Percentiles rank a stretch among this genome's conserved stretches.
Evolutionary conservation across 805 yeast species (phyloP).

Genomic region (Sugiyamaella boreocaroliniensis): DNA sequence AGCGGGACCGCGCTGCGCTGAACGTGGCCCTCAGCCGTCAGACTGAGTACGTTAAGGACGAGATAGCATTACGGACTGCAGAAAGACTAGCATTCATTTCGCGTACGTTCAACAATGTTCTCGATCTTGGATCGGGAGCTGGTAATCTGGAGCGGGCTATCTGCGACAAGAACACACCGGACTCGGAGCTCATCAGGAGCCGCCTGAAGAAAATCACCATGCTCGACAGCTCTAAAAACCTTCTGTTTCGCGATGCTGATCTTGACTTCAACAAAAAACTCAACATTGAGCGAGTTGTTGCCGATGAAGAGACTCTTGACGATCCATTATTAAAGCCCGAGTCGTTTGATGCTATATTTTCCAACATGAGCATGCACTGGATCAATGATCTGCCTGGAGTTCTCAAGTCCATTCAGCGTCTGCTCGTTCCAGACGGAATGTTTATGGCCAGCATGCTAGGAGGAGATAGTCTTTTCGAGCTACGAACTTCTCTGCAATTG

Average conservation of each 20-base stretch:
- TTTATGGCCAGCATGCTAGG: conserved; percentile 77
- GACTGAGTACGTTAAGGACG: conserved; percentile 69
- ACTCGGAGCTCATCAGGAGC: conserved; percentile 44
- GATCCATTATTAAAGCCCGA: conserved; percentile 37
- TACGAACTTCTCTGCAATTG: conserved; percentile 70
- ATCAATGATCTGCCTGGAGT: conserved; percentile 73
- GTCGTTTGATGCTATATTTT: conserved; percentile 62
- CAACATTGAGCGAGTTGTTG: conserved; percentile 44
- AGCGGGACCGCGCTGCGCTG: conserved; percentile 47
- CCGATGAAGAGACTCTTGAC: conserved; percentile 61
- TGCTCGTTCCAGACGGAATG: conserved; percentile 72
- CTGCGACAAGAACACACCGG: conserved; percentile 39
- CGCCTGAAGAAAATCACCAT: conserved; percentile 52
- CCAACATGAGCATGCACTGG: conserved; percentile 77
- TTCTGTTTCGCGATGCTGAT: conserved; percentile 49
- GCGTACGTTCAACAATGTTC: conserved; percentile 49
- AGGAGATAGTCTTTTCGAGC: conserved; percentile 78
- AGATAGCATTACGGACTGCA: conserved; percentile 63
- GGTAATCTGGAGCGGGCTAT: conserved; percentile 51
- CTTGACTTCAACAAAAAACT: conserved; percentile 39
- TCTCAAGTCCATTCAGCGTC: conserved; percentile 46
- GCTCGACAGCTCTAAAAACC: conserved; percentile 55
- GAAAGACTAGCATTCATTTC: conserved; percentile 71
- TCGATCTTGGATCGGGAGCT: conserved; percentile 69
- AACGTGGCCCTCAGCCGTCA: conserved; percentile 43